A percentile compares a stretch with the other conserved stretches of the same genome.
These are phyloP conservation scores for Noccaea caerulescens DNA, from an alignment of 345 rosid species.

Conservation along the genomic window DNA sequence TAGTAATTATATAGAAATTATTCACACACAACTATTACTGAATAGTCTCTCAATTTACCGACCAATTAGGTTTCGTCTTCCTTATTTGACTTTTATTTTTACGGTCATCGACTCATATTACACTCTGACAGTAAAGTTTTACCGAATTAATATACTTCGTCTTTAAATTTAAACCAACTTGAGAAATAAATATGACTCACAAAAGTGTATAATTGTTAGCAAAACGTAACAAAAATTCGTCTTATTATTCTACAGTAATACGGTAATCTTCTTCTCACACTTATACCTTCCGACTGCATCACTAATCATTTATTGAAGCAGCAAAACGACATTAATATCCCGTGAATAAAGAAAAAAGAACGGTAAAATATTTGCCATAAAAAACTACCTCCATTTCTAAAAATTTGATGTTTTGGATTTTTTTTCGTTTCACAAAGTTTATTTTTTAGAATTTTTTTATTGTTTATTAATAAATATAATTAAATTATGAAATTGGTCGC, in stretches of 20 bases:
- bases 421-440: too few relatives aligned
- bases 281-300: background rate
- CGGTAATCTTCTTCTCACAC: slow-evolving; percentile 19
- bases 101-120: slow-evolving; percentile 23
- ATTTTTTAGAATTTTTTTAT: too few relatives aligned
- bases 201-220: slow-evolving; percentile 8
- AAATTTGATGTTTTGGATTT: too few relatives aligned
- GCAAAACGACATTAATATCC: too few relatives aligned
- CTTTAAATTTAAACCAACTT: slow-evolving; percentile 17
- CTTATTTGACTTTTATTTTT: slow-evolving; percentile 12
- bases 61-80: slow-evolving; percentile 17
- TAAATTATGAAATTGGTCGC: too few relatives aligned
- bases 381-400: too few relatives aligned
- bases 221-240: background rate
- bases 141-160: slow-evolving; percentile 7
- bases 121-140: slow-evolving; percentile 6
- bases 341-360: too few relatives aligned
- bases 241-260: background rate
- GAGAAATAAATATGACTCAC: slow-evolving; percentile 1
- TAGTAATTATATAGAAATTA: background rate
- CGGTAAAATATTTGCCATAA: too few relatives aligned
- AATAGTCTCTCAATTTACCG: slow-evolving; percentile 21
- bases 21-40: slow-evolving; percentile 7
- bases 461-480: too few relatives aligned
- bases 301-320: background rate